Evolutionary conservation across 352 stramenopile species (phyloP).

Genomic region (Pythium myriotylum): DNA sequence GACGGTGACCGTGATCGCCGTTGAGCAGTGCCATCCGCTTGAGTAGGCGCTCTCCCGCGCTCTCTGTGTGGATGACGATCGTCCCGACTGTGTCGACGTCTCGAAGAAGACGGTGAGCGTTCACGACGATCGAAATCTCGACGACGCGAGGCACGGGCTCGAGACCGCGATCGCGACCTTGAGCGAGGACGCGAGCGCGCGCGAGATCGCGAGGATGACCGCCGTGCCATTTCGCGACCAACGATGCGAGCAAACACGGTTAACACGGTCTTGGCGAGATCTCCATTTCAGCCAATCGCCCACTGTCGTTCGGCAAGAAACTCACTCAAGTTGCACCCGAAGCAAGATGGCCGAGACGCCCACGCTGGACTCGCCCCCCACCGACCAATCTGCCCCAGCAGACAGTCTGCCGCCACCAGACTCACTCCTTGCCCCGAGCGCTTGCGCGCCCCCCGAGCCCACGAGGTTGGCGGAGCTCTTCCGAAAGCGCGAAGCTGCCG

Average conservation of each 20-base stretch:
- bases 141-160: neutral
- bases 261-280: too few relatives aligned
- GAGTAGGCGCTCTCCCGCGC: neutral
- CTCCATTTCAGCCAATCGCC: conserved; percentile 13
- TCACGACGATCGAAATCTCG: neutral
- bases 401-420: neutral
- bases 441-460: too few relatives aligned
- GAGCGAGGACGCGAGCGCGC: conserved; percentile 7
- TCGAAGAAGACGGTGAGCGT: neutral
- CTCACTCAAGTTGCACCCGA: too few relatives aligned
- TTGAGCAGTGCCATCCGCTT: neutral
- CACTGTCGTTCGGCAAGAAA: too few relatives aligned
- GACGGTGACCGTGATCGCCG: conserved; percentile 13
- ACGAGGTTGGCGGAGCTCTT: conserved; percentile 20
- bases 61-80: neutral
- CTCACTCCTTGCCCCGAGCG: too few relatives aligned
- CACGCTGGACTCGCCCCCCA: conserved; percentile 6
- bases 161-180: conserved; percentile 13
- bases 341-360: too few relatives aligned
- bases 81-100: neutral
- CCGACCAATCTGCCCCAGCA: too few relatives aligned
- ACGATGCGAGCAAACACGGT: too few relatives aligned
- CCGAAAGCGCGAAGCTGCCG: conserved; percentile 8
- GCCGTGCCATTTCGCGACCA: conserved; percentile 6
- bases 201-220: neutral